phyloP scores from a whole-genome alignment of 495 filamentous ascomycete species.

The Talaromyces nanjingensis region DNA sequence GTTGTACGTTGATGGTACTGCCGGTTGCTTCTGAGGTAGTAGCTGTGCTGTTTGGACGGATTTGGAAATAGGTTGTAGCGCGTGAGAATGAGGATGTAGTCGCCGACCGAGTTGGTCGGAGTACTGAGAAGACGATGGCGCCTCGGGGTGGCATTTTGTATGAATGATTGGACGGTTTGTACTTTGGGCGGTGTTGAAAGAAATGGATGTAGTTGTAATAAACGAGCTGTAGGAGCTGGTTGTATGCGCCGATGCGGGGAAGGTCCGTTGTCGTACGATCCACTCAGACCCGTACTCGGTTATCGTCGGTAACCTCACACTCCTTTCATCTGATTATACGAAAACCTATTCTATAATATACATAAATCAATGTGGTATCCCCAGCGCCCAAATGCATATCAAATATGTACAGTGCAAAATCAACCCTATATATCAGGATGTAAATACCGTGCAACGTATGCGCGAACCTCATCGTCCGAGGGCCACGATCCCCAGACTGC shows the following conservation, averaged over 20 bases:
- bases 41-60: slow-evolving; percentile 17
- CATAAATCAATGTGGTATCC: slow-evolving; percentile 4
- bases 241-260: slow-evolving; percentile 6
- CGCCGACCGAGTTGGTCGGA: not conserved
- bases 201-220: slow-evolving; percentile 1
- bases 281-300: slow-evolving; percentile 3
- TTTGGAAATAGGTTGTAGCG: slow-evolving; percentile 6
- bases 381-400: not conserved
- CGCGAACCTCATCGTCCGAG: slow-evolving; percentile 40
- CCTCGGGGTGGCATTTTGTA: not conserved
- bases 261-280: not conserved
- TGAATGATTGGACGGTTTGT: not conserved
- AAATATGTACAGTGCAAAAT: slow-evolving; percentile 2
- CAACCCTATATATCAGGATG: slow-evolving; percentile 7
- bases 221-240: slow-evolving; percentile 15
- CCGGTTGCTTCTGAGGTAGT: slow-evolving; percentile 17
- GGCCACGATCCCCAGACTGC: slow-evolving; percentile 48
- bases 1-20: slow-evolving; percentile 58
- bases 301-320: not conserved
- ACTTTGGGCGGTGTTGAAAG: not conserved
- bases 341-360: not conserved
- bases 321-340: not conserved
- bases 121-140: not conserved
- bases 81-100: not conserved
- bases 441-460: slow-evolving; percentile 26